Percentiles rank a stretch among this genome's conserved stretches.
These are phyloP conservation scores for Venturia asperata DNA, from an alignment of 2,329 filamentous ascomycete genomes.

Conservation along the genomic window DNA sequence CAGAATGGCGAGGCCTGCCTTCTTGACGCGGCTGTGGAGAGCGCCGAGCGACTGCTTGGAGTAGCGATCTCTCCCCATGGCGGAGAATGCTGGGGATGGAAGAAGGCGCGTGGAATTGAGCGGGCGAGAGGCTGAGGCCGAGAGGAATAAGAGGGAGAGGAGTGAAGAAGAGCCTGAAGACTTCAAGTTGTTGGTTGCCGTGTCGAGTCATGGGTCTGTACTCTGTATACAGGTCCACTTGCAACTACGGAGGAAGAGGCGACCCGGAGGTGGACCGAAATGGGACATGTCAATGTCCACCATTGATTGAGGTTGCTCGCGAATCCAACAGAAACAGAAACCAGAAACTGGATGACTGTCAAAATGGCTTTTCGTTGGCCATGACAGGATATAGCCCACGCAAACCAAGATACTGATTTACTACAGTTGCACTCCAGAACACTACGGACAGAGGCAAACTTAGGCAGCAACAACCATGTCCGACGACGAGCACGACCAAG, in stretches of 20 bases:
- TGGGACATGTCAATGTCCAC: no score
- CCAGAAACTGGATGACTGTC: no score
- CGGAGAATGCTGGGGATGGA: slow-evolving; percentile 20
- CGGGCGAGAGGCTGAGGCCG: background rate
- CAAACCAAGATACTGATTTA: no score
- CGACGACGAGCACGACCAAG: slow-evolving; percentile 83
- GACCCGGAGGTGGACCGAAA: background rate
- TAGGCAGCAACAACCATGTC: slow-evolving; percentile 52
- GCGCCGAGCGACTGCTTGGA: slow-evolving; percentile 59
- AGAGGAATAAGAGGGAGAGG: background rate
- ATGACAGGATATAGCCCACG: no score
- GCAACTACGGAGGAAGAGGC: background rate
- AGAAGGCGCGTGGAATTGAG: background rate
- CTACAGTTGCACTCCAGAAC: no score
- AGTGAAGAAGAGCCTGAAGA: background rate
- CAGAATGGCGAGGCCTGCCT: slow-evolving; percentile 45
- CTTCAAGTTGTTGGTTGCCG: background rate
- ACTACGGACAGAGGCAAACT: no score
- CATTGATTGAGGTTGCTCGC: no score
- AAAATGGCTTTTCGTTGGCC: no score
- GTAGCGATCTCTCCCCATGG: slow-evolving; percentile 44
- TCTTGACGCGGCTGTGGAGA: slow-evolving; percentile 59
- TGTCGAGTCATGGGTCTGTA: background rate
- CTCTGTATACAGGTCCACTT: no score
- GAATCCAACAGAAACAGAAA: no score